Conservation (phyloP, 305 asterid genomes). For the Fraxinus dipetala region DNA sequence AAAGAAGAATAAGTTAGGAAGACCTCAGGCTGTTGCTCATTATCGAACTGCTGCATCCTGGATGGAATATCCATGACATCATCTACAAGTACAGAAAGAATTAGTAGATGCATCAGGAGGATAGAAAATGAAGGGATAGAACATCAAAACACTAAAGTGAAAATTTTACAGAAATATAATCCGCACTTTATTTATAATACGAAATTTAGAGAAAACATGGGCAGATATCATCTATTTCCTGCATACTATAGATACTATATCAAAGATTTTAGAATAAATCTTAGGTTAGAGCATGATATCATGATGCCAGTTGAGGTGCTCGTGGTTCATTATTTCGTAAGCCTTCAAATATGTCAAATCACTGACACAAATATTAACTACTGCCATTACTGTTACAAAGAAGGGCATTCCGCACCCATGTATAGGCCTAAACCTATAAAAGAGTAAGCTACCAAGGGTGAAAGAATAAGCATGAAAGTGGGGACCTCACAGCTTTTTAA, state of each 20-base stretch:
- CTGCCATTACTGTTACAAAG: background rate
- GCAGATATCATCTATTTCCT: constrained; percentile 6
- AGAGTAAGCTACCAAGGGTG: background rate
- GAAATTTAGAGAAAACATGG: background rate
- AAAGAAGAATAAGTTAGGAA: constrained; percentile 18
- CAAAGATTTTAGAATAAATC: background rate
- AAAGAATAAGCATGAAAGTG: background rate
- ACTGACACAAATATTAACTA: background rate
- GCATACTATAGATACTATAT: constrained; percentile 9
- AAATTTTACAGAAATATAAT: background rate
- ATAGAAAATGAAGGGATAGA: constrained; percentile 12
- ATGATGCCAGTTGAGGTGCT: background rate
- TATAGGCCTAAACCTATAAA: background rate
- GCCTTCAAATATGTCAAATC: background rate
- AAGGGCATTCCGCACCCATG: background rate
- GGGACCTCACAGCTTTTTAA: background rate
- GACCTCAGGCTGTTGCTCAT: constrained; percentile 51
- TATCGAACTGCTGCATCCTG: constrained; percentile 20
- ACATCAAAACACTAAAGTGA: background rate
- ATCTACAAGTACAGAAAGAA: constrained; percentile 32
- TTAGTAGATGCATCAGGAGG: constrained; percentile 35
- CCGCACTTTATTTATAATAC: background rate
- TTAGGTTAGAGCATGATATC: background rate
- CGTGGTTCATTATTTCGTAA: background rate
- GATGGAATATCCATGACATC: constrained; percentile 32